Evolutionary conservation across 768 basidiomycete species (phyloP), one percentile per base, ranked within the genome.

Genomic region (Russula ochroleuca): DNA sequence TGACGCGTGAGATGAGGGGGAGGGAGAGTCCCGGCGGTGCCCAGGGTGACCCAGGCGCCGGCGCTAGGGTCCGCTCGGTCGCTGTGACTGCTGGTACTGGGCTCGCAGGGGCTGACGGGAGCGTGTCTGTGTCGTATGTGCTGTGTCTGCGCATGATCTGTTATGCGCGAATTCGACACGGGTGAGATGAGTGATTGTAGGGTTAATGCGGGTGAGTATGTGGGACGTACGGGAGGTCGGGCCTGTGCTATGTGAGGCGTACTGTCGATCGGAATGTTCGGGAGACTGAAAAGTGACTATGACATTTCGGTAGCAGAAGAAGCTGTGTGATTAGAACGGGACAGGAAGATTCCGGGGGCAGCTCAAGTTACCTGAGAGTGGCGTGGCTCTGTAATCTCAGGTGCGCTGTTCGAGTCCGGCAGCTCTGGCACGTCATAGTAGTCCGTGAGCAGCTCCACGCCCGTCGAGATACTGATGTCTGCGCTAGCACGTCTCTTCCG

Each of bases 401-500:
- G 15, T 2, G 33, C 51, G 19, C 33, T 31, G 15, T 41, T 47
- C 4, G 25, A 17, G 5, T 50, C 58, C 2, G 28, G 21, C 21
- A 25, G 8, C 8, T 31, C 35, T 13, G 23, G 38, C 21, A 14
- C 21, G 8, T 55, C 58, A 37, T 48, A 23, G n/a, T 55, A 53
- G 28, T 48, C 47, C 10, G 45, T 23, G 47, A 47, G n/a, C 15
- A n/a, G 25, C 58, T 59, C 58, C 23, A 64, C 59, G 17, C 53
- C 53, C 8, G 63, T 50, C 14, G 59, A 49, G 21, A 51, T 19
- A 21, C 48, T 25, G 5, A 40, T 38, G 33, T 64, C 53, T 3
- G 14, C 37, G 48, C 59, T 64, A 5, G 53, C 53, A 2, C n/a
- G 63, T n/a, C 63, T 53, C 53, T 61, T 64, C 14, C 63, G 53